Evolutionary conservation across 495 filamentous ascomycete genomes (phyloP).

Genomic region (Podospora fimiseda): DNA sequence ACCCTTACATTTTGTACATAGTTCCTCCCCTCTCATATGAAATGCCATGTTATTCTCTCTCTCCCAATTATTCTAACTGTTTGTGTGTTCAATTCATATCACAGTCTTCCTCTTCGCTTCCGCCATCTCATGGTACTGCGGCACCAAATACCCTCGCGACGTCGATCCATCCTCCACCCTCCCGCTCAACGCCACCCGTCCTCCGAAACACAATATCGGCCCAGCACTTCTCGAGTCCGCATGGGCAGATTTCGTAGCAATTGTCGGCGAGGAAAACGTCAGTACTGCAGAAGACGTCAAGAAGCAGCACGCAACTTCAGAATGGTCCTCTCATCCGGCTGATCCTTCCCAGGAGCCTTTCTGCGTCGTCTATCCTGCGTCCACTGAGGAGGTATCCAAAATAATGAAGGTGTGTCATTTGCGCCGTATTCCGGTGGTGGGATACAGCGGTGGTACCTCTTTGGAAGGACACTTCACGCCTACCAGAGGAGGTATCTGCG

Average conservation of each 20-base stretch:
- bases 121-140: conserved; percentile 63
- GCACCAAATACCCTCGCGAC: conserved; percentile 53
- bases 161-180: conserved; percentile 65
- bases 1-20: conserved; percentile 57
- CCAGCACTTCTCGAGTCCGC: conserved; percentile 80
- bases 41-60: no score
- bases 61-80: no score
- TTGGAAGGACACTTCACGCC: conserved; percentile 77
- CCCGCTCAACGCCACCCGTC: conserved; percentile 52
- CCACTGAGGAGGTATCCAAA: conserved; percentile 61
- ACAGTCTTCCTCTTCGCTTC: conserved; percentile 55
- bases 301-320: conserved; percentile 67
- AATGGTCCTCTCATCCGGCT: conserved; percentile 77
- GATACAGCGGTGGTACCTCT: conserved; percentile 69
- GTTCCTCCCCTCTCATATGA: not conserved
- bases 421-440: conserved; percentile 65
- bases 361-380: conserved; percentile 57
- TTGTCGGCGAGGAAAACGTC: conserved; percentile 81
- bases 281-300: conserved; percentile 65
- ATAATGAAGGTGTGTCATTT: conserved; percentile 72
- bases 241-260: conserved; percentile 82
- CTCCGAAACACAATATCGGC: conserved; percentile 64
- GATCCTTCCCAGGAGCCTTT: conserved; percentile 45
- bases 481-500: conserved; percentile 66
- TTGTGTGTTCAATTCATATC: no score